Conservation (phyloP, 2,329 filamentous ascomycete species). For the Colletotrichum falcatum region DNA sequence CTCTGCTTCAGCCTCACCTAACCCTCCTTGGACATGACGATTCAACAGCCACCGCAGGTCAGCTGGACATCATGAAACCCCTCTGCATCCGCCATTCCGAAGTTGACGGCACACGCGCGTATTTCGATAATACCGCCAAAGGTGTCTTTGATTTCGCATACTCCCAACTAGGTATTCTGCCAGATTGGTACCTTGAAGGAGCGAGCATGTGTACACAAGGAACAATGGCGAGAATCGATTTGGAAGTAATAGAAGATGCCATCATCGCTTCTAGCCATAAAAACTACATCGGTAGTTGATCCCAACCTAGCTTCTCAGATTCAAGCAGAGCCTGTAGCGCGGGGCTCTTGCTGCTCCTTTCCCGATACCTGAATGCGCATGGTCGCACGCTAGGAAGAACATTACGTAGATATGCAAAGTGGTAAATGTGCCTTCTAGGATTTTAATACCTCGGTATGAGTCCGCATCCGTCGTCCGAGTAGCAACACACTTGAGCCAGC, state of each 20-base stretch:
- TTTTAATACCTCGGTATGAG: not conserved
- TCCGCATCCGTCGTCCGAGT: not conserved
- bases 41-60: constrained; percentile 12
- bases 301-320: not conserved
- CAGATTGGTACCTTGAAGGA: not conserved
- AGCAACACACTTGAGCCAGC: not conserved
- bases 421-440: not conserved
- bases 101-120: not conserved
- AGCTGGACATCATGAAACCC: constrained; percentile 10
- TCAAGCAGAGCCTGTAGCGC: not conserved
- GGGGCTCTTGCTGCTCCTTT: not conserved
- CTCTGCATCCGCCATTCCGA: not conserved
- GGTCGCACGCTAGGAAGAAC: not conserved
- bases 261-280: not conserved
- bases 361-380: not conserved
- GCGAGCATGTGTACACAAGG: not conserved
- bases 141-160: not conserved
- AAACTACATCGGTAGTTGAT: not conserved
- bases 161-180: not conserved
- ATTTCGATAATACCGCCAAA: not conserved
- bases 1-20: constrained; percentile 26
- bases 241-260: not conserved
- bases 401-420: not conserved
- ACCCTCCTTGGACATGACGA: constrained; percentile 12
- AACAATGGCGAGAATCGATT: not conserved